Base-by-base conservation (phyloP, 2,329 filamentous ascomycete species). In the Trichophyton mentagrophytes region DNA sequence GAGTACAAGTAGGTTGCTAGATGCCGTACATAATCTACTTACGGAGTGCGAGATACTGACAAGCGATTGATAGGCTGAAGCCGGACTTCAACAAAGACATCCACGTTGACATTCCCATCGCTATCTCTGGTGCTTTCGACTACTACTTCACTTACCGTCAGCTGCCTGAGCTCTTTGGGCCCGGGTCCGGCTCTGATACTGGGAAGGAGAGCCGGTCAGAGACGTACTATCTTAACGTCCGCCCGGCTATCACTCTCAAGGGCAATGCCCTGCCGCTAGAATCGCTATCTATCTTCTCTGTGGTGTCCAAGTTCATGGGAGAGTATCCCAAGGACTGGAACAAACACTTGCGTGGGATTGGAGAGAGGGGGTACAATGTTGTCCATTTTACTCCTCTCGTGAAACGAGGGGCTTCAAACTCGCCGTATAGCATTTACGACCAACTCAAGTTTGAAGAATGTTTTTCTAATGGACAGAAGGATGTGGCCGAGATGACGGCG, bases 251-350 rank as follows among this genome's bases (percentile, higher is more conserved):
- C 66, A 83, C 80, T 9, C 81, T 97, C 61, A 86, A 89, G 60
- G 85, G 86, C 60, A 79, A 84, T 55, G 82, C 84, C 8, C 76
- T 99, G 67, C 91, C 93, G 1, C 79, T 97, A 67, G 85, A 93
- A 66, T 89, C 92, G 0, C 79, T 99, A 57, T 95, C 90, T 13
- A 82, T 96, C 66, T 95, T 96, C 76, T 97, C 93, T 9, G 82
- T 92, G 61, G 89, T 99, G 64, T 96, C 92, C 71, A 99, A 99
- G 76, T 96, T 96, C 76, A 95, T 99, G 89, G 93, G 93, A 64
- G 85, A 86, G 69, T 96, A 93, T 70, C 90, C 92, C 0, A 80
- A 80, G 15, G 89, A 96, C 69, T 99, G 92, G 91, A 85, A 96
- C 71, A 87, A 84, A 58, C 92, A 97, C 72, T 77, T 99, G 61